Conservation (phyloP, 2,329 filamentous ascomycete species). For the Cryphonectria radicalis region DNA sequence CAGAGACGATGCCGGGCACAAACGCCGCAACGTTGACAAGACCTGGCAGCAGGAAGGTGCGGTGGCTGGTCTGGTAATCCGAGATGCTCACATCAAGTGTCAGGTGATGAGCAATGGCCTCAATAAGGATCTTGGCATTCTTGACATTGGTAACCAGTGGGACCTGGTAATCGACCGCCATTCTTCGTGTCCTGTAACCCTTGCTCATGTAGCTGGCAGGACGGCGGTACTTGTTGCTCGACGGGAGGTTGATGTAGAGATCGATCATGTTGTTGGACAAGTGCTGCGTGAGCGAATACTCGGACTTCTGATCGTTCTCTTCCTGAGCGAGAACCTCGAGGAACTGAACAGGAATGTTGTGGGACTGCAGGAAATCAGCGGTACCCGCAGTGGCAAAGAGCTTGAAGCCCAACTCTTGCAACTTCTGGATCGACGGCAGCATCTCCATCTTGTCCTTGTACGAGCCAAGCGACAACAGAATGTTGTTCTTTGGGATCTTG, state of each 20-base stretch:
- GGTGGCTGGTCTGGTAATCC: conserved; percentile 91
- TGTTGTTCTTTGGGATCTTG: conserved; percentile 93
- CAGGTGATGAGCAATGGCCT: conserved; percentile 89
- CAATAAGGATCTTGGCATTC: conserved; percentile 96
- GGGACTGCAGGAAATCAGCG: conserved; percentile 92
- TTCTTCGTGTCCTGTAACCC: conserved; percentile 93
- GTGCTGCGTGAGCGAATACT: conserved; percentile 97
- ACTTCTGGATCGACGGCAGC: conserved; percentile 87
- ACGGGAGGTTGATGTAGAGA: conserved; percentile 98
- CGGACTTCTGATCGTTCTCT: conserved; percentile 85
- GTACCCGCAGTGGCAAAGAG: conserved; percentile 96
- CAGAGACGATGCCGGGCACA: conserved; percentile 71
- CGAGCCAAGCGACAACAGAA: conserved; percentile 91
- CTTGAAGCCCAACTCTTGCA: conserved; percentile 91
- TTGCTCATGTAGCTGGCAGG: conserved; percentile 99
- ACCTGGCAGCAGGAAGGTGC: conserved; percentile 73
- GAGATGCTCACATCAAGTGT: conserved; percentile 80
- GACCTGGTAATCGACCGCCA: conserved; percentile 97
- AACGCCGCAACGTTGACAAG: conserved; percentile 81
- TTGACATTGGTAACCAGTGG: conserved; percentile 98
- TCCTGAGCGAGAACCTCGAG: conserved; percentile 81
- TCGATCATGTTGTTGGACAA: conserved; percentile 98
- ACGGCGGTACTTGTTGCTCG: conserved; percentile 93
- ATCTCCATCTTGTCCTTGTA: conserved; percentile 99
- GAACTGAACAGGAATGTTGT: conserved; percentile 90